Conservation (phyloP, 768 basidiomycete species). For the Hebeloma cylindrosporum region DNA sequence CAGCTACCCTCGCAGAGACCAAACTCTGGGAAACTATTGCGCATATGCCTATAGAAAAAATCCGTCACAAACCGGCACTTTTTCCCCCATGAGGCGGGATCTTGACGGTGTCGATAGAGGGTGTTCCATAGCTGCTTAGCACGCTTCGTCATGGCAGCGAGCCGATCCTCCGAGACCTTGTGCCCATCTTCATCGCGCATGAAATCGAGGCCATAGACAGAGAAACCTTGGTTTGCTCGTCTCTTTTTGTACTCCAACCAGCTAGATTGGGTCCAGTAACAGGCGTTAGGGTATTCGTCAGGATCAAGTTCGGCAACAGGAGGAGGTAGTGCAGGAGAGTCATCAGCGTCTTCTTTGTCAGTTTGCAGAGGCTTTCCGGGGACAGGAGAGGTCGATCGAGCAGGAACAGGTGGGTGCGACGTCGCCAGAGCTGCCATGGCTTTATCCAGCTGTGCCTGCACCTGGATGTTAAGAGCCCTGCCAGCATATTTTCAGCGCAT, state of each 20-base stretch:
- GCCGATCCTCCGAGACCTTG: neutral
- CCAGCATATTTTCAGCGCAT: neutral
- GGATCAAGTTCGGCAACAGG: too few relatives aligned
- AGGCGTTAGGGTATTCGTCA: too few relatives aligned
- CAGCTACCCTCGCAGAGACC: slow-evolving; percentile 10
- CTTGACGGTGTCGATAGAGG: slow-evolving; percentile 3
- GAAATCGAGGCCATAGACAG: too few relatives aligned
- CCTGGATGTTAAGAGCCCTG: neutral
- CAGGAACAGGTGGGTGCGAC: too few relatives aligned
- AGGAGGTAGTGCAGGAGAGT: too few relatives aligned
- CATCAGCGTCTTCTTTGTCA: too few relatives aligned
- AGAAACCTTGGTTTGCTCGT: slow-evolving; percentile 1
- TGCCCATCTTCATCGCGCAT: neutral
- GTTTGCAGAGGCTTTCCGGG: too few relatives aligned
- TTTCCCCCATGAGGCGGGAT: slow-evolving; percentile 4
- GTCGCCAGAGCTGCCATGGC: too few relatives aligned
- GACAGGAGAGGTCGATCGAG: too few relatives aligned
- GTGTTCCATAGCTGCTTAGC: slow-evolving; percentile 1
- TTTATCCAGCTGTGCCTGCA: neutral
- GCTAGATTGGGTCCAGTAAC: too few relatives aligned
- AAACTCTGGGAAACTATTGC: slow-evolving; percentile 12
- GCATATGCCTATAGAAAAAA: slow-evolving; percentile 12
- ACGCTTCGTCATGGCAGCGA: neutral
- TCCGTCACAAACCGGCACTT: neutral
- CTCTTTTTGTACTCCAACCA: too few relatives aligned